Percentiles rank a stretch among this genome's conserved stretches.
phyloP scores from a whole-genome alignment of 805 yeast species.

The Suhomyces xylopsoci region DNA sequence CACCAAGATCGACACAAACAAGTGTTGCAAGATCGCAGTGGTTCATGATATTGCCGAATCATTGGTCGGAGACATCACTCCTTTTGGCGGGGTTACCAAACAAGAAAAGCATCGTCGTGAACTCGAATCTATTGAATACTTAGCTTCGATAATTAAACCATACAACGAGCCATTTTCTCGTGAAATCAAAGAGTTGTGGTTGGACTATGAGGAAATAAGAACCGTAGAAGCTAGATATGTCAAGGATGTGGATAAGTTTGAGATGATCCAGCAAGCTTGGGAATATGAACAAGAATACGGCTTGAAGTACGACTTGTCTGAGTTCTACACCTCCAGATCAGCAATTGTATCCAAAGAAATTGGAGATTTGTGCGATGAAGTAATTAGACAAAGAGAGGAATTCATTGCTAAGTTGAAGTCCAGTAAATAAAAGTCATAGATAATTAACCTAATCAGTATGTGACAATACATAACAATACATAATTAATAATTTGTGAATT shows the following conservation, averaged over 20 bases:
- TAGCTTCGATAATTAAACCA: constrained; percentile 58
- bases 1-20: constrained; percentile 53
- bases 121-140: constrained; percentile 62
- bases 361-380: constrained; percentile 59
- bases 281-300: constrained; percentile 74
- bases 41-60: constrained; percentile 95
- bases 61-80: constrained; percentile 93
- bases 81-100: constrained; percentile 62
- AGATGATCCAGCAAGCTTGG: constrained; percentile 76
- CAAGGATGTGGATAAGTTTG: constrained; percentile 91
- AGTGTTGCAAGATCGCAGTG: constrained; percentile 80
- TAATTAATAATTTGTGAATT: not conserved
- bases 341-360: constrained; percentile 72
- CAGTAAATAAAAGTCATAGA: not conserved
- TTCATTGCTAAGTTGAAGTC: constrained; percentile 1
- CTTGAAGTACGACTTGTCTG: constrained; percentile 56
- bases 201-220: constrained; percentile 84
- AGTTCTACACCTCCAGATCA: constrained; percentile 62
- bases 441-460: not conserved
- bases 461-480: not conserved
- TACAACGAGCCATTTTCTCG: constrained; percentile 60
- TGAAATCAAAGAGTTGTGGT: constrained; percentile 72
- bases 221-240: constrained; percentile 83
- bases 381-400: constrained; percentile 16
- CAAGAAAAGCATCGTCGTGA: constrained; percentile 85